Evolutionary conservation across 352 stramenopile genomes (phyloP).

Genomic region (Phytophthora chlamydospora): DNA sequence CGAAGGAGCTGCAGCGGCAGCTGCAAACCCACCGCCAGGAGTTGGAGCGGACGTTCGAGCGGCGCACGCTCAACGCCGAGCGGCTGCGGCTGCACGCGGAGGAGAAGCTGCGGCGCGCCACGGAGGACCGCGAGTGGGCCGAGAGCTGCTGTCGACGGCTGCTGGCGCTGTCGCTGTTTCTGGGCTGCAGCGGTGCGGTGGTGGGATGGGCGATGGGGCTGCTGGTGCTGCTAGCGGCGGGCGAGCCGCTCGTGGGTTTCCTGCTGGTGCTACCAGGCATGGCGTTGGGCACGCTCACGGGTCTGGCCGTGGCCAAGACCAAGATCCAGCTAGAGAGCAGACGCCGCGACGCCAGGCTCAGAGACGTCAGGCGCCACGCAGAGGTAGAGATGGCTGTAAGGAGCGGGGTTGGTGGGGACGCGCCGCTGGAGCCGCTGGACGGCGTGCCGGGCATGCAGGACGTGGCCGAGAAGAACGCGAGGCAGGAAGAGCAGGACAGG

Average conservation of each 20-base stretch:
- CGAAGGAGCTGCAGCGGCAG: constrained; percentile 74
- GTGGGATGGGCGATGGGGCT: constrained; percentile 58
- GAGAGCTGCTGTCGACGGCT: constrained; percentile 49
- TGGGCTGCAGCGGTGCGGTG: constrained; percentile 54
- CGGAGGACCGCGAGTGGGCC: constrained; percentile 61
- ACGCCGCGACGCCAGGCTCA: constrained; percentile 44
- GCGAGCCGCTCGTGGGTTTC: constrained; percentile 67
- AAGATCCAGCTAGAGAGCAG: constrained; percentile 62
- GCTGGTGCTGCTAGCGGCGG: constrained; percentile 53
- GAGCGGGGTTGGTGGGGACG: constrained; percentile 36
- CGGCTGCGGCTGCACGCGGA: constrained; percentile 70
- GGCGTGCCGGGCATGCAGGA: constrained; percentile 34
- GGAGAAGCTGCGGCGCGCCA: constrained; percentile 49
- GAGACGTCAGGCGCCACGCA: constrained; percentile 39
- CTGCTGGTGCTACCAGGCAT: constrained; percentile 71
- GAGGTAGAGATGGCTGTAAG: constrained; percentile 68
- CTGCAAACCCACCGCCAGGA: constrained; percentile 54
- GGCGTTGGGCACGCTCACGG: constrained; percentile 48
- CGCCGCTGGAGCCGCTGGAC: constrained; percentile 45
- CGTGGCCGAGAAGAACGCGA: constrained; percentile 20
- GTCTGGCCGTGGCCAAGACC: constrained; percentile 65
- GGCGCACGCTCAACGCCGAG: constrained; percentile 72
- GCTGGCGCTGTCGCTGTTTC: constrained; percentile 61
- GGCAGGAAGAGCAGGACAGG: constrained; percentile 12
- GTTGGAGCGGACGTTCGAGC: constrained; percentile 64